A percentile compares a stretch with the other conserved stretches of the same genome.
Evolutionary conservation across 2,329 filamentous ascomycete species (phyloP).

Genomic region (Botrytis galanthina): DNA sequence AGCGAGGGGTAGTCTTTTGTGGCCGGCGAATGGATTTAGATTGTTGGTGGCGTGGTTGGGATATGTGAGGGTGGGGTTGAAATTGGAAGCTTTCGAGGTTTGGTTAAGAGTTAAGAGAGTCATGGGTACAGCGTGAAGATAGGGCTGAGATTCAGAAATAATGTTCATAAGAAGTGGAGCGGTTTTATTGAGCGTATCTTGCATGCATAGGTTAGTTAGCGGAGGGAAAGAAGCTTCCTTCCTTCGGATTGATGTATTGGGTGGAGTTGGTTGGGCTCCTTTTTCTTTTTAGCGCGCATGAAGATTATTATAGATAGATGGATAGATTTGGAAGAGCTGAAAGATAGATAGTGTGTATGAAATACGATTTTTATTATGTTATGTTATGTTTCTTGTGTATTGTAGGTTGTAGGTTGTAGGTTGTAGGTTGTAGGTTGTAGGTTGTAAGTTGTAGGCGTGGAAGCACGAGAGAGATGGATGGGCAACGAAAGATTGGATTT

Average conservation of each 20-base stretch:
- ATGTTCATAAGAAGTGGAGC: background rate
- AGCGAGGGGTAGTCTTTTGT: constrained; percentile 53
- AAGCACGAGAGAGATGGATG: too few relatives aligned
- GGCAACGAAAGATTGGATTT: too few relatives aligned
- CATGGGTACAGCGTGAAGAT: constrained; percentile 32
- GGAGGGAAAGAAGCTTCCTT: background rate
- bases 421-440: too few relatives aligned
- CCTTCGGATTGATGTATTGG: background rate
- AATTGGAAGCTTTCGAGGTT: constrained; percentile 62
- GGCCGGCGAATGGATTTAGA: constrained; percentile 55
- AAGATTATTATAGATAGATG: background rate
- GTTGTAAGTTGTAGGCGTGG: too few relatives aligned
- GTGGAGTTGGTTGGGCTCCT: background rate
- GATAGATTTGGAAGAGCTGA: background rate
- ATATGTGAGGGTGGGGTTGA: constrained; percentile 59
- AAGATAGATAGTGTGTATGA: background rate
- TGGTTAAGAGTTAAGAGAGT: constrained; percentile 56
- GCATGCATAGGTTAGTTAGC: background rate
- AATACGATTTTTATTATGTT: background rate
- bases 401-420: too few relatives aligned
- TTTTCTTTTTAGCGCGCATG: background rate
- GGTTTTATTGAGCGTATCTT: background rate
- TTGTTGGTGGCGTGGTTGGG: constrained; percentile 57
- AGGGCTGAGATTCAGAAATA: too few relatives aligned
- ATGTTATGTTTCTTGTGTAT: background rate